phyloP scores from a whole-genome alignment of 768 basidiomycete genomes.

The Nidularia pulvinata region DNA sequence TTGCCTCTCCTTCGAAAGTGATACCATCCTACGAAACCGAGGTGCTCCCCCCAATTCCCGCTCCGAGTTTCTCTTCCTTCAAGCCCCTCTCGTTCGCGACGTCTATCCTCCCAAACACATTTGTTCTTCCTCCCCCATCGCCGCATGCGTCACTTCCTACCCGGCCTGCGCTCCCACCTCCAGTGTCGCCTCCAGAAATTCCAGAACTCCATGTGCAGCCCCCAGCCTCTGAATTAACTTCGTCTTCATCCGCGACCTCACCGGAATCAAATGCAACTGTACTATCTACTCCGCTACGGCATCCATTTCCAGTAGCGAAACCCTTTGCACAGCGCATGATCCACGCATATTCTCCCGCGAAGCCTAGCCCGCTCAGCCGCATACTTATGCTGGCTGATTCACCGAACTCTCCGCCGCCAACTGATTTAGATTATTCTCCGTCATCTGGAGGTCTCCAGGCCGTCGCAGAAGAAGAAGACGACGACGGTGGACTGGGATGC shows the following conservation, averaged over 20 bases:
- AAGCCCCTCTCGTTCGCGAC: constrained; percentile 35
- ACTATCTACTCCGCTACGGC: constrained; percentile 28
- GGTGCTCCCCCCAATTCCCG: constrained; percentile 28
- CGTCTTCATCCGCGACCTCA: constrained; percentile 6
- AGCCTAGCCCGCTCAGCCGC: constrained; percentile 79
- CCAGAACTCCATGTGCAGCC: constrained; percentile 7
- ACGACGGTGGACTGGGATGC: constrained; percentile 18
- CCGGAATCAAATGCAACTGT: constrained; percentile 10
- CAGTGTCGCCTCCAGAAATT: constrained; percentile 12
- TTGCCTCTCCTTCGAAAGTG: constrained; percentile 29
- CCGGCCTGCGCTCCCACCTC: constrained; percentile 34
- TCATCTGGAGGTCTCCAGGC: constrained; percentile 20
- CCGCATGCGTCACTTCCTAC: constrained; percentile 66
- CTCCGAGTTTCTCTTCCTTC: constrained; percentile 27
- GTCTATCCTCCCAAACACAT: constrained; percentile 65
- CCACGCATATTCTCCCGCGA: constrained; percentile 81
- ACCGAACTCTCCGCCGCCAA: constrained; percentile 33
- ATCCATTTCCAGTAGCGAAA: constrained; percentile 71
- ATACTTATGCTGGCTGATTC: constrained; percentile 75
- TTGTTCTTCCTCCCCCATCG: constrained; percentile 79
- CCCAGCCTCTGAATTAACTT: neutral
- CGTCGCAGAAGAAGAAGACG: constrained; percentile 32
- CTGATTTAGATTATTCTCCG: constrained; percentile 14
- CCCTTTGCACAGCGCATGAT: constrained; percentile 68
- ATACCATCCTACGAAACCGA: constrained; percentile 41